Percentiles rank a stretch among this genome's conserved stretches.
These are phyloP conservation scores for Eucalyptus dawsonii DNA, from an alignment of 345 rosid genomes.

Conservation along the genomic window DNA sequence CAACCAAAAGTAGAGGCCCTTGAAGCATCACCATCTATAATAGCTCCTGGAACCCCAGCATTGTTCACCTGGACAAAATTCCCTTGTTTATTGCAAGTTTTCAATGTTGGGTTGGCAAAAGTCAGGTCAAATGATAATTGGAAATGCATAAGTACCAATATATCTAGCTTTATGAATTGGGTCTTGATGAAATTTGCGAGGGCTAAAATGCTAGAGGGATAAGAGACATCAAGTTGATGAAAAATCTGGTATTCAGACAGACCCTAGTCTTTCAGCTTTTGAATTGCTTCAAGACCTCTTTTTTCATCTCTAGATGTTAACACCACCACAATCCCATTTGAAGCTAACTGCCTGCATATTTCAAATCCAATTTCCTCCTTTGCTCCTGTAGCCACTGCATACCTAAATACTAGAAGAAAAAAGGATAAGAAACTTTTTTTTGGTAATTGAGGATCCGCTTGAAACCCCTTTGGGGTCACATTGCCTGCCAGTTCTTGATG, in stretches of 20 bases:
- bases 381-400: background rate
- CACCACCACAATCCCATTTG: background rate
- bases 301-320: slow-evolving; percentile 11
- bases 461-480: no score
- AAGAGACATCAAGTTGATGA: slow-evolving; percentile 5
- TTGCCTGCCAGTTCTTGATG: no score
- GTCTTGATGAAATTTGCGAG: background rate
- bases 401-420: background rate
- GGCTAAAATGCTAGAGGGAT: background rate
- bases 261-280: background rate
- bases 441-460: rapidly evolving
- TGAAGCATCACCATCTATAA: no score
- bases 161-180: slow-evolving; percentile 7
- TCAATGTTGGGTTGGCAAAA: no score
- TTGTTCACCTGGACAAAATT: slow-evolving; percentile 2
- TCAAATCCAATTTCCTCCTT: background rate
- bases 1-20: no score
- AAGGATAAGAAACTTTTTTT: background rate
- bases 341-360: slow-evolving; percentile 1
- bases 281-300: slow-evolving; percentile 8
- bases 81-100: background rate
- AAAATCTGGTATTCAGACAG: background rate
- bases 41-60: slow-evolving; percentile 1
- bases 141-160: background rate
- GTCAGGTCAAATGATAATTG: background rate